Conservation (phyloP, 202 grass and related monocot genomes). For the Hordeum pubiflorum region DNA sequence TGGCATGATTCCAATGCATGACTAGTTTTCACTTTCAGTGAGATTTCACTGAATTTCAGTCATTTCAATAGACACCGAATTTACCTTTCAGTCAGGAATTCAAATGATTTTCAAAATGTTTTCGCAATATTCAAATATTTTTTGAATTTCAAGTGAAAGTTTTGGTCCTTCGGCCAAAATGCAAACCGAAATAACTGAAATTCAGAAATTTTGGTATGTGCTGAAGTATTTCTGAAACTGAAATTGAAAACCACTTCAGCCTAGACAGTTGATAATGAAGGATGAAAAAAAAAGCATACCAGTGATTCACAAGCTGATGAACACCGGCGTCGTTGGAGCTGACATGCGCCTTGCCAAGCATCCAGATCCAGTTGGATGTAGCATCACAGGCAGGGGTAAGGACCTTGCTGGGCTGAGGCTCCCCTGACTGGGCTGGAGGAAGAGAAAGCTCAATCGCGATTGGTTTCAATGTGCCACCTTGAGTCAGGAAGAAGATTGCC, state of each 20-base stretch:
- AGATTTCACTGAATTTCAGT: too few relatives aligned
- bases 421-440: constrained; percentile 50
- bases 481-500: constrained; percentile 77
- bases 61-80: too few relatives aligned
- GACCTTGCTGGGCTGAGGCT: constrained; percentile 47
- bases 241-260: background rate
- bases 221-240: too few relatives aligned
- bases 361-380: constrained; percentile 92
- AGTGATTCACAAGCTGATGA: constrained; percentile 93
- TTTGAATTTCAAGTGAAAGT: too few relatives aligned
- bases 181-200: too few relatives aligned
- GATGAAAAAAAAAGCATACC: constrained; percentile 29
- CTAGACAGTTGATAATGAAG: background rate
- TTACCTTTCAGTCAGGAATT: too few relatives aligned
- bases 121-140: too few relatives aligned
- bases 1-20: background rate
- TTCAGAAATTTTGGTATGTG: too few relatives aligned
- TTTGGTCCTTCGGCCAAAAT: too few relatives aligned
- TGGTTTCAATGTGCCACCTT: constrained; percentile 79
- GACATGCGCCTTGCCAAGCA: constrained; percentile 95
- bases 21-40: too few relatives aligned
- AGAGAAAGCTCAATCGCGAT: constrained; percentile 80
- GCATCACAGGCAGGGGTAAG: constrained; percentile 79
- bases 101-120: too few relatives aligned
- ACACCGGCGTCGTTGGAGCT: constrained; percentile 90